phyloP scores from a whole-genome alignment of 495 filamentous ascomycete species.

The Entonaema liquescens region DNA sequence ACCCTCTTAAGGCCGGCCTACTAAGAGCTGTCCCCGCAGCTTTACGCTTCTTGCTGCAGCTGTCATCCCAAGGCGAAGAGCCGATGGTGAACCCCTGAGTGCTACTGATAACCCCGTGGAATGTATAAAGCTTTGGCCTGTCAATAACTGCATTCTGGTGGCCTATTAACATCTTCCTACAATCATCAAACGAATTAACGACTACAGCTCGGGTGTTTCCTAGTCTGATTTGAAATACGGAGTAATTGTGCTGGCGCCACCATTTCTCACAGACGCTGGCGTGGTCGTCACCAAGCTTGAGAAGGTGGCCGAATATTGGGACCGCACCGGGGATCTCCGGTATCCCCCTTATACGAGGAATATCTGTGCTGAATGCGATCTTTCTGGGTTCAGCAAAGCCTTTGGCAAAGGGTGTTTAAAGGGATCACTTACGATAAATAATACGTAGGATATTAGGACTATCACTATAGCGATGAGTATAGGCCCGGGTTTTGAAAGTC shows the following conservation, averaged over 20 bases:
- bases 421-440: background rate
- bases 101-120: conserved; percentile 58
- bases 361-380: conserved; percentile 15
- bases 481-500: background rate
- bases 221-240: conserved; percentile 64
- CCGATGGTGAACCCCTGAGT: conserved; percentile 59
- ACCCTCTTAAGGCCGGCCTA: conserved; percentile 56
- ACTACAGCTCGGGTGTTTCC: conserved; percentile 63
- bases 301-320: conserved; percentile 62
- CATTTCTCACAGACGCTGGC: conserved; percentile 62
- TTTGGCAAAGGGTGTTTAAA: background rate
- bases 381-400: background rate
- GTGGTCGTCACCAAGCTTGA: conserved; percentile 65
- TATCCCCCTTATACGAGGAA: conserved; percentile 52
- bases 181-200: conserved; percentile 59
- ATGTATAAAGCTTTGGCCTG: conserved; percentile 58
- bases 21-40: conserved; percentile 58
- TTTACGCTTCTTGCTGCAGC: conserved; percentile 61
- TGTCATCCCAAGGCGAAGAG: conserved; percentile 60
- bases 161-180: conserved; percentile 56
- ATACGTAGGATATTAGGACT: background rate
- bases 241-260: conserved; percentile 61
- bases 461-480: background rate
- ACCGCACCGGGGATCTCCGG: conserved; percentile 61
- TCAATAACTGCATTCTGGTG: conserved; percentile 60